These are phyloP conservation scores for Vicia sativa DNA, from an alignment of 306 rosid genomes.

Conservation along the genomic window DNA sequence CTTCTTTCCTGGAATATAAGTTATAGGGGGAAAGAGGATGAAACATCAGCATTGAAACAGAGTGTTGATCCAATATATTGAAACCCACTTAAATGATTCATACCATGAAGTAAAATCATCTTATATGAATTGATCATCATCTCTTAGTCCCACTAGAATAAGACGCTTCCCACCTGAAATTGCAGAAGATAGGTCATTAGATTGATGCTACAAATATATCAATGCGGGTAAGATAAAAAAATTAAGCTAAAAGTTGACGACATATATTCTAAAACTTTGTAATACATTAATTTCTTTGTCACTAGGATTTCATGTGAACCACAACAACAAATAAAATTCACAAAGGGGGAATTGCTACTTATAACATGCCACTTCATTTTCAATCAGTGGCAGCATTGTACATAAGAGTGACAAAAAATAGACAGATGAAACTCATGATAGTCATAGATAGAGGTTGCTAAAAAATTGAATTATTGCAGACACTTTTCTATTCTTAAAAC, in stretches of 20 bases:
- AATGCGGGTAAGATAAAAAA: no score
- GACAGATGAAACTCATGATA: not conserved
- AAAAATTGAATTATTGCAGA: not conserved
- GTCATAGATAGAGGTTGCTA: not conserved
- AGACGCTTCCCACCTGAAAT: slow-evolving; percentile 84
- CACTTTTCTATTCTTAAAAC: slow-evolving; percentile 33
- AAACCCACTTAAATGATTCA: slow-evolving; percentile 34
- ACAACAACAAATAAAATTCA: no score
- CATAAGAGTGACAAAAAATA: no score
- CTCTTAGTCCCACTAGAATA: slow-evolving; percentile 84
- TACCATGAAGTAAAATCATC: slow-evolving; percentile 99
- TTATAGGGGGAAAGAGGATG: not conserved
- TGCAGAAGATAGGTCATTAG: no score
- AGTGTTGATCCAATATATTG: slow-evolving; percentile 2
- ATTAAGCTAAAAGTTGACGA: no score
- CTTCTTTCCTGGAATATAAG: slow-evolving; percentile 71
- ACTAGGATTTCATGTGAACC: no score
- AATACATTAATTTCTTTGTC: no score
- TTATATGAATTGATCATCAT: slow-evolving; percentile 95
- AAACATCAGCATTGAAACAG: slow-evolving; percentile 21
- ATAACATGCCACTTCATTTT: no score
- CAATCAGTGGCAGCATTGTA: no score
- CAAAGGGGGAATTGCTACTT: no score
- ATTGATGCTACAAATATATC: no score
- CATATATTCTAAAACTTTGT: no score